Evolutionary conservation across 495 filamentous ascomycete species (phyloP).

Genomic region (Penicillium crystallinum): DNA sequence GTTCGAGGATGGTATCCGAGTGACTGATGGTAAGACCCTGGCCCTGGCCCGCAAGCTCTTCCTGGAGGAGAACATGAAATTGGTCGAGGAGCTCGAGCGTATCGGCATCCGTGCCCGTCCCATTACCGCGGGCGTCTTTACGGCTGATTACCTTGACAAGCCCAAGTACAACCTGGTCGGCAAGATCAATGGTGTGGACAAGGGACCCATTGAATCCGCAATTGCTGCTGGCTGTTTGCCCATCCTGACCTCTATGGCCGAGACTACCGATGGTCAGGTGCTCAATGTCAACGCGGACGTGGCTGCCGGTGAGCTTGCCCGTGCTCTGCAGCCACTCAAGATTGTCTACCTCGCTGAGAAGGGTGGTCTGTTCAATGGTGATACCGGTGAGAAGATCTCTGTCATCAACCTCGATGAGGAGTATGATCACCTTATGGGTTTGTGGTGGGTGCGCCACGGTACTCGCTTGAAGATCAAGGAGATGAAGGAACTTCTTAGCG

Average conservation of each 20-base stretch:
- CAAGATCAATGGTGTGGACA: slow-evolving; percentile 92
- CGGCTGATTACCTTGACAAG: slow-evolving; percentile 90
- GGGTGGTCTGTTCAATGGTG: slow-evolving; percentile 91
- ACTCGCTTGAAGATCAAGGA: slow-evolving; percentile 98
- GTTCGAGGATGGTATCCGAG: slow-evolving; percentile 93
- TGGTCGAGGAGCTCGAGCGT: slow-evolving; percentile 86
- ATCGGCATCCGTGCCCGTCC: slow-evolving; percentile 89
- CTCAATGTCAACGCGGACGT: slow-evolving; percentile 98
- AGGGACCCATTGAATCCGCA: slow-evolving; percentile 81
- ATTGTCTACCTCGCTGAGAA: slow-evolving; percentile 98
- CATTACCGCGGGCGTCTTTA: slow-evolving; percentile 89
- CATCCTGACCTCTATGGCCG: slow-evolving; percentile 95
- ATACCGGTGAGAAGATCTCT: slow-evolving; percentile 91
- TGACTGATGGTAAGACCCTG: slow-evolving; percentile 94
- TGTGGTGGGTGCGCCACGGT: slow-evolving; percentile 94
- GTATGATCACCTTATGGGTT: slow-evolving; percentile 89
- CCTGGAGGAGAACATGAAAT: slow-evolving; percentile 91
- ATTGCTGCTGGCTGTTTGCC: slow-evolving; percentile 90
- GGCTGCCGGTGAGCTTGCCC: slow-evolving; percentile 87
- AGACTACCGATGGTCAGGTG: slow-evolving; percentile 87
- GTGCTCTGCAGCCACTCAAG: slow-evolving; percentile 88
- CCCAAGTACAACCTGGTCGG: slow-evolving; percentile 92
- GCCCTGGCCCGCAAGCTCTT: slow-evolving; percentile 87
- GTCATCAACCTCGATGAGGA: slow-evolving; percentile 98
- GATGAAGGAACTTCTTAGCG: slow-evolving; percentile 87